Evolutionary conservation across 1,284 basidiomycete genomes (phyloP).

Genomic region (Leccinum pachyderme): DNA sequence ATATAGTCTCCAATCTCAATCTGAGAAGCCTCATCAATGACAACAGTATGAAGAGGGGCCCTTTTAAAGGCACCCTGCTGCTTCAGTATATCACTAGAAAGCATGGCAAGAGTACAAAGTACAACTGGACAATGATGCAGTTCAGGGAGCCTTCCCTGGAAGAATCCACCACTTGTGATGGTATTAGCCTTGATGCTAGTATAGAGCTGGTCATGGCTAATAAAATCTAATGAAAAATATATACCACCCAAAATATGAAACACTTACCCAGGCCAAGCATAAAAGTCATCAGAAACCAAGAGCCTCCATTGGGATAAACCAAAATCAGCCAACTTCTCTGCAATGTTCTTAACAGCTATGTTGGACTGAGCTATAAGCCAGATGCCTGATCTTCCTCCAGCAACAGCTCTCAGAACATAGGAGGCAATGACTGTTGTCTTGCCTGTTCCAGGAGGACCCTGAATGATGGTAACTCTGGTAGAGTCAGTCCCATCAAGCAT

Average conservation of each 20-base stretch:
- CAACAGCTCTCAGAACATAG: slow-evolving; percentile 38
- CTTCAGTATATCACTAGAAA: slow-evolving; percentile 46
- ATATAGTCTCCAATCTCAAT: slow-evolving; percentile 45
- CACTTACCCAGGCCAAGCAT: slow-evolving; percentile 41
- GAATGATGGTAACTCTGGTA: slow-evolving; percentile 35
- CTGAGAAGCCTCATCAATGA: slow-evolving; percentile 51
- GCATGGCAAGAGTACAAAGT: slow-evolving; percentile 67
- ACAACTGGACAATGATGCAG: slow-evolving; percentile 28
- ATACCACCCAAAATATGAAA: background rate
- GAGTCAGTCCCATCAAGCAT: slow-evolving; percentile 28
- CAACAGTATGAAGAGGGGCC: slow-evolving; percentile 37
- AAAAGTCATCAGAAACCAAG: slow-evolving; percentile 47
- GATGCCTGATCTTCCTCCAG: slow-evolving; percentile 31
- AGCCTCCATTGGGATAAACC: slow-evolving; percentile 41
- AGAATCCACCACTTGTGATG: slow-evolving; percentile 37
- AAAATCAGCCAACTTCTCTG: slow-evolving; percentile 45
- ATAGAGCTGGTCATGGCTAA: slow-evolving; percentile 56
- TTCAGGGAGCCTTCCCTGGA: slow-evolving; percentile 17
- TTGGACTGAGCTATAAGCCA: slow-evolving; percentile 58
- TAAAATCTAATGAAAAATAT: background rate
- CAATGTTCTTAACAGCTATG: slow-evolving; percentile 55
- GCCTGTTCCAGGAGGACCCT: slow-evolving; percentile 53
- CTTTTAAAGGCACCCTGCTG: slow-evolving; percentile 26
- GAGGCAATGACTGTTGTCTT: slow-evolving; percentile 48
- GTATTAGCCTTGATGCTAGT: slow-evolving; percentile 33